Evolutionary conservation across 2,329 filamentous ascomycete genomes (phyloP).

Genomic region (Raffaelea deltoideospora): DNA sequence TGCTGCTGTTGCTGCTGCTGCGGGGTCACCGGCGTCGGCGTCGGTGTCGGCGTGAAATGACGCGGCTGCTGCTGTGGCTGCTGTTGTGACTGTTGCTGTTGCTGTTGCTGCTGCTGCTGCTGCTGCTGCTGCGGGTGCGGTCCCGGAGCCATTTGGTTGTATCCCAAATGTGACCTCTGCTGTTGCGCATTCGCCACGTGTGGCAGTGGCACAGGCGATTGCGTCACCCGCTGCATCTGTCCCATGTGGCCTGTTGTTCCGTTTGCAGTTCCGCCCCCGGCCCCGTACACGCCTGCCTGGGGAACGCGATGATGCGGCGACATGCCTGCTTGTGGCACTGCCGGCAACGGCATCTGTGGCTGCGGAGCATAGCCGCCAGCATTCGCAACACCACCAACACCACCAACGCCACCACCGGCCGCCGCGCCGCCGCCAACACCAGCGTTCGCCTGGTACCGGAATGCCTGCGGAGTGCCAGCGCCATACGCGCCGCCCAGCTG

Average conservation of each 20-base stretch:
- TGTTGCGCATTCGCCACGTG: constrained; percentile 16
- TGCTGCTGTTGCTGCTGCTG: constrained; percentile 13
- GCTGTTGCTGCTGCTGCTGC: neutral
- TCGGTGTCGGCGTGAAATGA: constrained; percentile 17
- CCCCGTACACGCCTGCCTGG: constrained; percentile 17
- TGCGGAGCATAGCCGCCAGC: constrained; percentile 9
- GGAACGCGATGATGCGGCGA: constrained; percentile 12
- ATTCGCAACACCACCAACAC: too few relatives aligned
- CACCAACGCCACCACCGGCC: neutral
- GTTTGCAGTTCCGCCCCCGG: constrained; percentile 29
- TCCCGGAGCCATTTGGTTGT: neutral
- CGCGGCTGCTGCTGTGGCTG: constrained; percentile 12
- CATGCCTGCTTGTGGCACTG: neutral
- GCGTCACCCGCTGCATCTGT: constrained; percentile 25
- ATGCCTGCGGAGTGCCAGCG: constrained; percentile 22
- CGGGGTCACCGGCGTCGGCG: too few relatives aligned
- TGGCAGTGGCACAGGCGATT: constrained; percentile 17
- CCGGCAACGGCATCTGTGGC: constrained; percentile 12
- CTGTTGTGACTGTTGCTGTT: neutral
- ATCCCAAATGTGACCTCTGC: neutral
- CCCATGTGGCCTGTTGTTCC: constrained; percentile 23
- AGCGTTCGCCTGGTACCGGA: constrained; percentile 18
- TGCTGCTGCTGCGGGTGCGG: neutral
- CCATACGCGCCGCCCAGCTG: constrained; percentile 18
- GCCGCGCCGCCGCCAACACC: neutral